Evolutionary conservation across 148 eudicot genomes (phyloP).

Genomic region (Cornus florida): DNA sequence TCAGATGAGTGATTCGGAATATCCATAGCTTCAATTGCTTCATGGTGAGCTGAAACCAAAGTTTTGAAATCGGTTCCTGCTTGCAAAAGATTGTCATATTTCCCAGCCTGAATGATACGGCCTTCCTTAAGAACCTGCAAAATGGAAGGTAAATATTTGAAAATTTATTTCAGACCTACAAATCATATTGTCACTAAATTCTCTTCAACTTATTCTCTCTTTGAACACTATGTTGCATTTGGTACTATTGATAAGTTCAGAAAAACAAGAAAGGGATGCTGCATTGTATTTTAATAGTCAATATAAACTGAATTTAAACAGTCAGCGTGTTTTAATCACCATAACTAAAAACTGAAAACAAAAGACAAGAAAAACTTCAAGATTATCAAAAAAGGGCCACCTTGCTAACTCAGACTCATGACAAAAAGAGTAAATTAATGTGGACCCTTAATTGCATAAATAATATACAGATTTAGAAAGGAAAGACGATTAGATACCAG

Average conservation of each 20-base stretch:
- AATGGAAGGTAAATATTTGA: conserved; percentile 8
- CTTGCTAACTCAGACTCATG: background rate
- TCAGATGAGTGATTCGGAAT: conserved; percentile 58
- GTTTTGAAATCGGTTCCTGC: conserved; percentile 82
- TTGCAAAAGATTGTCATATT: conserved; percentile 80
- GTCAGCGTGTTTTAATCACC: background rate
- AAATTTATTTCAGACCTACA: background rate
- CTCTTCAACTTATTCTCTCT: background rate
- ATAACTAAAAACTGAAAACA: background rate
- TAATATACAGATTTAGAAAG: background rate
- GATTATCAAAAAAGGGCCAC: background rate
- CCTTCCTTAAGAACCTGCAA: conserved; percentile 91
- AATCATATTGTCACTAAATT: background rate
- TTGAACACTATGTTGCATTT: background rate
- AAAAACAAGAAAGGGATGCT: background rate
- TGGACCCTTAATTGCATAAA: background rate
- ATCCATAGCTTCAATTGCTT: conserved; percentile 92
- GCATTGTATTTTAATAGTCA: background rate
- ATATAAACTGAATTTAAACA: background rate
- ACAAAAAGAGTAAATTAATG: conserved; percentile 1
- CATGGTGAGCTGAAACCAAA: conserved; percentile 86
- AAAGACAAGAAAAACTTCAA: background rate
- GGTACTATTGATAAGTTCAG: background rate
- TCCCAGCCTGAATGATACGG: conserved; percentile 81
- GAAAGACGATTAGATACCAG: conserved; percentile 51